These are phyloP conservation scores for Hygrophorus russula DNA, from an alignment of 768 basidiomycete species.

Conservation along the genomic window DNA sequence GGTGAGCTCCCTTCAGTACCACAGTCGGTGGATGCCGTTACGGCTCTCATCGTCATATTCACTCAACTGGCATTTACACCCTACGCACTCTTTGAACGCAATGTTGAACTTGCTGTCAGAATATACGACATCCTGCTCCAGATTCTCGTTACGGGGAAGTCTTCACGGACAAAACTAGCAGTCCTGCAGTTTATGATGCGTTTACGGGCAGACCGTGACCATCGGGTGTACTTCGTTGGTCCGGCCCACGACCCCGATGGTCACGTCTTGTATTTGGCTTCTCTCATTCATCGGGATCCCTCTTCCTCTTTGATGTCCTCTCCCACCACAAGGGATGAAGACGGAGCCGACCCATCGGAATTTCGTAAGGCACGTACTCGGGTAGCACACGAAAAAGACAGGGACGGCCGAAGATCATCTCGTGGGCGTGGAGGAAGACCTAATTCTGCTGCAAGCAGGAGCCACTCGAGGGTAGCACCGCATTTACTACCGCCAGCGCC, in stretches of 20 bases:
- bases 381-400: conserved; percentile 29
- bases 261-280: conserved; percentile 45
- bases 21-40: conserved; percentile 47
- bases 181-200: conserved; percentile 83
- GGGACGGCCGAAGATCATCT: conserved; percentile 38
- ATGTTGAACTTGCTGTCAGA: conserved; percentile 39
- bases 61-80: conserved; percentile 64
- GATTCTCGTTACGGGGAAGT: conserved; percentile 33
- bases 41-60: conserved; percentile 56
- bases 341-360: conserved; percentile 15
- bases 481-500: conserved; percentile 16
- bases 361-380: conserved; percentile 35
- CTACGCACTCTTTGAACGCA: conserved; percentile 33
- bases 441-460: conserved; percentile 41
- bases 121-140: conserved; percentile 43
- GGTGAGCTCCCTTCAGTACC: conserved; percentile 20
- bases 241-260: conserved; percentile 44
- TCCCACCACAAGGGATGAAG: conserved; percentile 5
- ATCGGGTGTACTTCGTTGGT: conserved; percentile 64
- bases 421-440: conserved; percentile 39
- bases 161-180: conserved; percentile 51
- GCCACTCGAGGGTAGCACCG: conserved; percentile 43
- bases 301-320: conserved; percentile 10
- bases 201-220: conserved; percentile 82
- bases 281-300: conserved; percentile 46